phyloP scores from a whole-genome alignment of 2,329 filamentous ascomycete genomes.

The Exophiala calicioides region DNA sequence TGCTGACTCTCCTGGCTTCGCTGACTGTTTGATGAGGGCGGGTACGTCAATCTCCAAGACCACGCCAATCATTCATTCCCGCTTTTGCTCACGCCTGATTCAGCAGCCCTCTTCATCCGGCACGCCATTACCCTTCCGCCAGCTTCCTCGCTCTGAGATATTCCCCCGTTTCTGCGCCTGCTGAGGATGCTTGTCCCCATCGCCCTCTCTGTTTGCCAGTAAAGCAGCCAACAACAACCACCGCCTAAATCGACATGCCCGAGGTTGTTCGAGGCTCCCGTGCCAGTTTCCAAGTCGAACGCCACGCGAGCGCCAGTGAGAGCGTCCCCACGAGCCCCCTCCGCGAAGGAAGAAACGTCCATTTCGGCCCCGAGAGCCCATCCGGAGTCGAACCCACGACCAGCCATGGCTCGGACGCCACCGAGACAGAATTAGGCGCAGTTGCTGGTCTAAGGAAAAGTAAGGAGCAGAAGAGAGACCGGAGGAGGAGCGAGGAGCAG shows the following conservation, averaged over 20 bases:
- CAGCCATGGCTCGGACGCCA: conserved; percentile 10
- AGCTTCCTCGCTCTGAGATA: no score
- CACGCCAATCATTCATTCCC: conserved; percentile 16
- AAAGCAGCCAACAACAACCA: neutral
- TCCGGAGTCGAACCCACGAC: conserved; percentile 11
- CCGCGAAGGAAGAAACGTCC: conserved; percentile 22
- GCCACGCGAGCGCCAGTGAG: conserved; percentile 3
- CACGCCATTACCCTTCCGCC: neutral
- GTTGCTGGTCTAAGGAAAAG: conserved; percentile 21
- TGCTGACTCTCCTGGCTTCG: conserved; percentile 12
- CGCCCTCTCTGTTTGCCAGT: neutral
- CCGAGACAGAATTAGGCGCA: conserved; percentile 22
- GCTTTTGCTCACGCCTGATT: neutral
- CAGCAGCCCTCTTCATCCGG: neutral
- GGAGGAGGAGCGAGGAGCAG: conserved; percentile 16
- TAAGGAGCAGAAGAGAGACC: conserved; percentile 17
- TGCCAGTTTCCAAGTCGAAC: conserved; percentile 23
- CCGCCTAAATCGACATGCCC: conserved; percentile 23
- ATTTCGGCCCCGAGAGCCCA: conserved; percentile 20
- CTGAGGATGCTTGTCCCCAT: neutral
- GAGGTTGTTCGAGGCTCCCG: conserved; percentile 30
- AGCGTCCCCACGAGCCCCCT: conserved; percentile 10
- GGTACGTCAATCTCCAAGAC: conserved; percentile 1
- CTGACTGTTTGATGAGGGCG: conserved; percentile 5
- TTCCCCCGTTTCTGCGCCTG: neutral